A percentile compares a stretch with the other conserved stretches of the same genome.
Evolutionary conservation across 2,329 filamentous ascomycete genomes (phyloP).

Genomic region (Dactylella cylindrospora): DNA sequence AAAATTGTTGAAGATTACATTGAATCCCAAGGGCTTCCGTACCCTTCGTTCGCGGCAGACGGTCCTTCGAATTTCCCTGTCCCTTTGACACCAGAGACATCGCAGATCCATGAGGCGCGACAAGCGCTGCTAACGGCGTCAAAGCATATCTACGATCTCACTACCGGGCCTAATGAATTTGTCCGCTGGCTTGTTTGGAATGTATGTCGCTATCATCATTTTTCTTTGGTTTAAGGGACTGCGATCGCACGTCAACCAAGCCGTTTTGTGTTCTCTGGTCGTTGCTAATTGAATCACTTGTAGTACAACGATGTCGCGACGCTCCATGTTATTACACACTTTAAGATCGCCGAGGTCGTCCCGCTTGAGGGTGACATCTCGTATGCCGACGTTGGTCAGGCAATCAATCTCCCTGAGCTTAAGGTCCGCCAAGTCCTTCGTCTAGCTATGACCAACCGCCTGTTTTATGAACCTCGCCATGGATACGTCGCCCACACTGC

Average conservation of each 20-base stretch:
- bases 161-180: slow-evolving; percentile 37
- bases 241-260: background rate
- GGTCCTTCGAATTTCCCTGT: slow-evolving; percentile 38
- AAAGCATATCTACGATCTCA: slow-evolving; percentile 37
- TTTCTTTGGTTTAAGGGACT: background rate
- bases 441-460: slow-evolving; percentile 61
- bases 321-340: slow-evolving; percentile 22
- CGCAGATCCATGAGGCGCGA: slow-evolving; percentile 36
- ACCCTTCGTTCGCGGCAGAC: slow-evolving; percentile 40
- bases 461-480: slow-evolving; percentile 60
- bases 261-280: background rate
- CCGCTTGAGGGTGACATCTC: slow-evolving; percentile 34
- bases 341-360: slow-evolving; percentile 34
- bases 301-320: slow-evolving; percentile 42
- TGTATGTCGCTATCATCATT: slow-evolving; percentile 11
- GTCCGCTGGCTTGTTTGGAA: slow-evolving; percentile 43
- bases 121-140: slow-evolving; percentile 38
- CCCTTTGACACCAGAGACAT: slow-evolving; percentile 21
- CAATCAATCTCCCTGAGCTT: slow-evolving; percentile 50
- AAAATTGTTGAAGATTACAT: slow-evolving; percentile 44
- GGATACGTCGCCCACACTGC: slow-evolving; percentile 61
- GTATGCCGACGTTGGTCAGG: slow-evolving; percentile 26
- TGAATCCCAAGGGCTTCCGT: slow-evolving; percentile 30
- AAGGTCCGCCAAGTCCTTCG: slow-evolving; percentile 60
- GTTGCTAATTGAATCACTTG: background rate